Conservation (phyloP, 306 rosid species). For the Arachis hypogaea region DNA sequence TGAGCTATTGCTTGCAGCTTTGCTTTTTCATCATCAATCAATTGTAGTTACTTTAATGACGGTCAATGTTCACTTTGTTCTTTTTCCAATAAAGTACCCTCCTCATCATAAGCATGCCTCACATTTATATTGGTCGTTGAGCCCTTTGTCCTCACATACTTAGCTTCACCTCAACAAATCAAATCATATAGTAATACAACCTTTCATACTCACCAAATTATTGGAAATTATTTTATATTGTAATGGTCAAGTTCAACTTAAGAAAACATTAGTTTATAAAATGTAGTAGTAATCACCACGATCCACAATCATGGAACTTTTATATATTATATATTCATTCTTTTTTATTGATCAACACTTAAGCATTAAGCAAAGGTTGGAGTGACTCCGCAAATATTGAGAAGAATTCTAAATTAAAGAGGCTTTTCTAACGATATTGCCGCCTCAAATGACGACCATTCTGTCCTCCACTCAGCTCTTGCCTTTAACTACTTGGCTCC, state of each 20-base stretch:
- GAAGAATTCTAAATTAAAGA: constrained; percentile 26
- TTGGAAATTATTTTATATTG: constrained; percentile 21
- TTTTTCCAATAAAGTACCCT: constrained; percentile 38
- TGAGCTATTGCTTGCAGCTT: constrained; percentile 37
- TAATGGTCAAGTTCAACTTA: constrained; percentile 3
- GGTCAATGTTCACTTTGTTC: constrained; percentile 49
- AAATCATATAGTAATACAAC: constrained; percentile 24
- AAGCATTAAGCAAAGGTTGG: constrained; percentile 41
- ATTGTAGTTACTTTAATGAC: constrained; percentile 46
- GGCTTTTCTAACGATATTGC: constrained; percentile 45
- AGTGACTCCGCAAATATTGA: background rate
- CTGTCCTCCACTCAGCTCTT: constrained; percentile 41
- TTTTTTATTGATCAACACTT: constrained; percentile 31
- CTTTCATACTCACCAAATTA: background rate
- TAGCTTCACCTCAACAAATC: background rate
- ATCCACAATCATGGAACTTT: constrained; percentile 8
- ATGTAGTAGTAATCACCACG: too few relatives aligned
- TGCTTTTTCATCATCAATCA: constrained; percentile 40
- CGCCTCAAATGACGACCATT: constrained; percentile 43
- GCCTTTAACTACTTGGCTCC: constrained; percentile 18
- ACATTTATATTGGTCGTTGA: constrained; percentile 31
- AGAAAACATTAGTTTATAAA: background rate
- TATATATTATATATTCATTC: background rate
- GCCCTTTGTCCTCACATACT: constrained; percentile 10
- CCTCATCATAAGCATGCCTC: constrained; percentile 44